phyloP scores from a whole-genome alignment of 2,329 filamentous ascomycete genomes.

The Colletotrichum cordylinicola region DNA sequence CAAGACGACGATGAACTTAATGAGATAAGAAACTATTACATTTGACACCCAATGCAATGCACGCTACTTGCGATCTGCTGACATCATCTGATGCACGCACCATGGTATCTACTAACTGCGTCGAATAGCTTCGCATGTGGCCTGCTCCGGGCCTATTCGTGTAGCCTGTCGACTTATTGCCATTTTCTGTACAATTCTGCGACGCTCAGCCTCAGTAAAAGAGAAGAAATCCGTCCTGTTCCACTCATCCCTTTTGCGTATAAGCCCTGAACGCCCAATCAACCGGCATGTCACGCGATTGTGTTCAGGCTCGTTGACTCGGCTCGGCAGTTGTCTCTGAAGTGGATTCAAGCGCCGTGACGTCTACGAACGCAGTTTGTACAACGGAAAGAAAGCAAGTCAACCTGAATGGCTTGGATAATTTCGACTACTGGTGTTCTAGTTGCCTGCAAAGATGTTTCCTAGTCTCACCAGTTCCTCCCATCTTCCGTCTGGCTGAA shows the following conservation, averaged over 20 bases:
- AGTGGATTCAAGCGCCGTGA: accelerated
- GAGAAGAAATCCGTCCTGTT: too few species aligned
- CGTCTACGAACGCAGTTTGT: not conserved
- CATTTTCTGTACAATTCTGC: accelerated
- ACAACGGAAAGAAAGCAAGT: not conserved
- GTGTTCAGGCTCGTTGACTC: not conserved
- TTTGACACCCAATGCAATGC: accelerated
- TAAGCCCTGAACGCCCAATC: too few species aligned
- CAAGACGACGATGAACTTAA: not conserved
- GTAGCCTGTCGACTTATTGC: accelerated
- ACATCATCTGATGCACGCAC: not conserved
- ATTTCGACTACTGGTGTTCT: not conserved
- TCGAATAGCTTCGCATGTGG: accelerated
- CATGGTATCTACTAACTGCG: not conserved
- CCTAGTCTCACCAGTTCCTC: conserved; percentile 32
- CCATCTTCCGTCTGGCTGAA: conserved; percentile 41
- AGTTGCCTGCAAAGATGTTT: conserved; percentile 30
- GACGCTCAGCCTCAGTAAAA: too few species aligned
- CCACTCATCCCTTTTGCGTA: too few species aligned
- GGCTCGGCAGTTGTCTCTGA: not conserved
- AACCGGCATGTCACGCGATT: not conserved
- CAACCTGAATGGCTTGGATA: not conserved
- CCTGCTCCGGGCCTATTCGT: accelerated
- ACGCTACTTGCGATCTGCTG: not conserved
- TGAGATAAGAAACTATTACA: not conserved